Percentiles rank a stretch among this genome's conserved stretches.
Evolutionary conservation across 495 filamentous ascomycete species (phyloP).

Genomic region (Podospora anserina): DNA sequence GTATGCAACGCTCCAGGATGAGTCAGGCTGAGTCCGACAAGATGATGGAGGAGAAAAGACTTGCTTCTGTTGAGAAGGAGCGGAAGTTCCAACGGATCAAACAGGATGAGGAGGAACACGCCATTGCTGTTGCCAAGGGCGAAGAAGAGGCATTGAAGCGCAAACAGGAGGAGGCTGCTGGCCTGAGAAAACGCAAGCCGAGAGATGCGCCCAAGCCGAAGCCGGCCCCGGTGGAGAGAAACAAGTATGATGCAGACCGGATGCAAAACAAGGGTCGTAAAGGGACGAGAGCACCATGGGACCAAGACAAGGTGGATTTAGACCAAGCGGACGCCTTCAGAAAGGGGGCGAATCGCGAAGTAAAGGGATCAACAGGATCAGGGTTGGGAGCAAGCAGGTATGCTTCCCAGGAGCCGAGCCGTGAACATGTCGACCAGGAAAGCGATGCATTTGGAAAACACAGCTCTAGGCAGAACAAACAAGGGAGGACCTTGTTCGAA

Average conservation of each 20-base stretch:
- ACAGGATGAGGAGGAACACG: conserved; percentile 50
- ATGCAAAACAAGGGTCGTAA: conserved; percentile 48
- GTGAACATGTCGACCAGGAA: conserved; percentile 24
- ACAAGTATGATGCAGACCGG: conserved; percentile 50
- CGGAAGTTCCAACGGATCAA: conserved; percentile 50
- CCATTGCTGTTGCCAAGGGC: conserved; percentile 47
- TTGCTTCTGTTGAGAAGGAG: conserved; percentile 45
- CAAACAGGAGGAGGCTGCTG: conserved; percentile 39
- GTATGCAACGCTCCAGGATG: too few species aligned
- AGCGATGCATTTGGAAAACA: conserved; percentile 29
- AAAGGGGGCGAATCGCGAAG: conserved; percentile 42
- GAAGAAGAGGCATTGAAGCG: conserved; percentile 51
- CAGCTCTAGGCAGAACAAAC: conserved; percentile 13
- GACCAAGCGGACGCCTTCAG: not conserved
- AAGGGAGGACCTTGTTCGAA: conserved; percentile 27
- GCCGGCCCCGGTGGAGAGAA: conserved; percentile 41
- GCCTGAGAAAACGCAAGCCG: conserved; percentile 38
- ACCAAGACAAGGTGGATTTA: conserved; percentile 45
- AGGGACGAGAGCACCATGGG: conserved; percentile 46
- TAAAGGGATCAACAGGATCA: conserved; percentile 32
- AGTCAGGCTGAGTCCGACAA: conserved; percentile 41
- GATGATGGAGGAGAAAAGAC: conserved; percentile 51
- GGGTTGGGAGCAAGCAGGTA: conserved; percentile 37
- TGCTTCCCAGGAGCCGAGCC: conserved; percentile 11
- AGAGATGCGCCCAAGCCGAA: conserved; percentile 41